Percentiles rank a stretch among this genome's conserved stretches.
These are phyloP conservation scores for Suillus discolor DNA, from an alignment of 768 basidiomycete genomes.

Conservation along the genomic window DNA sequence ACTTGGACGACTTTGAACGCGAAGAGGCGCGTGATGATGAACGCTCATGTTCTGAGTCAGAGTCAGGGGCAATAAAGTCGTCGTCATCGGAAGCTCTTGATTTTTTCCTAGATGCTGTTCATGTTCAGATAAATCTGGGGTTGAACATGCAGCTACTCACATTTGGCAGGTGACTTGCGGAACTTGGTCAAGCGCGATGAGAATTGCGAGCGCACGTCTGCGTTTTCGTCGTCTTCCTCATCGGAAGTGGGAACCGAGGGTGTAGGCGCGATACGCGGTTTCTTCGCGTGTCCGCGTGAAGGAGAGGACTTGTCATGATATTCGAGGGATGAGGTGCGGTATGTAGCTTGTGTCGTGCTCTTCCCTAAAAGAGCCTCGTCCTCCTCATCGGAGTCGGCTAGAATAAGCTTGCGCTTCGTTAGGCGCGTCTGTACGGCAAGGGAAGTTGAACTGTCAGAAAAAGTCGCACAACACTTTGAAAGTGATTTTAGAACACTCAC, in stretches of 20 bases:
- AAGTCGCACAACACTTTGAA: not conserved
- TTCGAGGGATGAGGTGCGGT: constrained; percentile 30
- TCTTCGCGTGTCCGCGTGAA: constrained; percentile 50
- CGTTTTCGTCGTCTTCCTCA: constrained; percentile 49
- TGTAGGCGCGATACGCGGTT: constrained; percentile 55
- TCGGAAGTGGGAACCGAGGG: constrained; percentile 51
- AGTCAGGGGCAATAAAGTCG: constrained; percentile 66
- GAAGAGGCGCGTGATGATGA: constrained; percentile 57
- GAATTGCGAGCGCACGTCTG: constrained; percentile 47
- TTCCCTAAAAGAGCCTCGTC: constrained; percentile 14
- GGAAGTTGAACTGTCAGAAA: constrained; percentile 1
- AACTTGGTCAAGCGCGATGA: constrained; percentile 63
- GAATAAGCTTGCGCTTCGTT: constrained; percentile 68
- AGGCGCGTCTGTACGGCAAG: constrained; percentile 32
- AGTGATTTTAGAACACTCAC: constrained; percentile 29
- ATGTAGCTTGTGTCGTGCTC: constrained; percentile 14
- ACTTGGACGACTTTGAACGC: constrained; percentile 34
- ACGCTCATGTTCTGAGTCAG: constrained; percentile 63
- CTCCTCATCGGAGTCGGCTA: constrained; percentile 78
- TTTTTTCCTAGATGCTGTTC: constrained; percentile 43
- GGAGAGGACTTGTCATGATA: constrained; percentile 29
- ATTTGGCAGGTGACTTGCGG: constrained; percentile 62
- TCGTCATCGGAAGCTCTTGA: constrained; percentile 54
- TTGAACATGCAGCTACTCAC: constrained; percentile 34
- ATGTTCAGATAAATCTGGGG: constrained; percentile 7